Percentiles rank a stretch among this genome's conserved stretches.
phyloP scores from a whole-genome alignment of 352 stramenopile genomes.

The Phytophthora constricta region DNA sequence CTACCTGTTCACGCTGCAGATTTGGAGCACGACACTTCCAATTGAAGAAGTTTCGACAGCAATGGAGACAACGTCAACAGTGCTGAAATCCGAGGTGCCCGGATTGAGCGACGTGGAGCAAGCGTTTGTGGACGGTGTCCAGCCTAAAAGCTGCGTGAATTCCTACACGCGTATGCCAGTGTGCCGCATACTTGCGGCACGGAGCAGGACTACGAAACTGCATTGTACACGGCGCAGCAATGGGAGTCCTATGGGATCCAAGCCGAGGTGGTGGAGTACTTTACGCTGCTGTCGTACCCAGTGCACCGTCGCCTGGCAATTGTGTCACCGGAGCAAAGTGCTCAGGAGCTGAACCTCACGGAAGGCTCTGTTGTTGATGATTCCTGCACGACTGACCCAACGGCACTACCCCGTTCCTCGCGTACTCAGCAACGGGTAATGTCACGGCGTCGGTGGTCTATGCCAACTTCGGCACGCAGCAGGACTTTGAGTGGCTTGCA shows the following conservation, averaged over 20 bases:
- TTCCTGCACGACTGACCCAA: conserved; percentile 53
- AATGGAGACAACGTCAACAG: not conserved
- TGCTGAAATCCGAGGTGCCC: conserved; percentile 4
- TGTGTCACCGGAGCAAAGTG: conserved; percentile 24
- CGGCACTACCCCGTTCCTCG: conserved; percentile 76
- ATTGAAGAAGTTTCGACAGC: conserved; percentile 1
- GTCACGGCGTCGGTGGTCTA: conserved; percentile 77
- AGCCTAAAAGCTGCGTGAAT: conserved; percentile 33
- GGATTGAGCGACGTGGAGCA: conserved; percentile 24
- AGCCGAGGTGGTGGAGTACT: conserved; percentile 60
- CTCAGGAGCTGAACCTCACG: conserved; percentile 58
- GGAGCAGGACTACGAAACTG: conserved; percentile 45
- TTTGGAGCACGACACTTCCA: conserved; percentile 5
- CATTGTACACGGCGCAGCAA: conserved; percentile 33
- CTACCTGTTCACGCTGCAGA: conserved; percentile 28
- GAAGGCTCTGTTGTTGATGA: conserved; percentile 61
- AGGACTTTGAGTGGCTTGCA: conserved; percentile 78
- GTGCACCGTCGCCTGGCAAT: conserved; percentile 43
- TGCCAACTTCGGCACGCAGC: conserved; percentile 77
- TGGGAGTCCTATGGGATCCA: conserved; percentile 47
- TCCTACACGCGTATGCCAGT: conserved; percentile 29
- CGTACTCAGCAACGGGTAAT: conserved; percentile 74
- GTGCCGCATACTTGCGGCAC: conserved; percentile 37
- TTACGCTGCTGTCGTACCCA: conserved; percentile 69
- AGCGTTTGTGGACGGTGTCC: conserved; percentile 27